Evolutionary conservation across 441 rosid genomes (phyloP), one percentile per base, ranked within the genome.

Genomic region (Biscutella auriculata): DNA sequence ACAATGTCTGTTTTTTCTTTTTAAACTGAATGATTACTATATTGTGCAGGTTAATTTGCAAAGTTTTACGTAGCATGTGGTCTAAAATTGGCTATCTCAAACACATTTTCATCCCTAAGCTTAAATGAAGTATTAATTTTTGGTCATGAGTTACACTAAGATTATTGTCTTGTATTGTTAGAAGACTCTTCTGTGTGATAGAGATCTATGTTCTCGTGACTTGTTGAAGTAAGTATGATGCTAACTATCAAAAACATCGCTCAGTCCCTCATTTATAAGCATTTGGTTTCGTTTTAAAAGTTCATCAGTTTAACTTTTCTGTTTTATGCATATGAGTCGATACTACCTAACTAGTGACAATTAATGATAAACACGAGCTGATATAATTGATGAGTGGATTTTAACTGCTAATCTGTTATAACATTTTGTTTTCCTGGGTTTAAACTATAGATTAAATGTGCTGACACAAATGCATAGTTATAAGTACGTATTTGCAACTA

Each of bases 61-160:
- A 75, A 70, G 99, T 93, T 62, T 79, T 80, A 46, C 79, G 95
- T 77, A 79, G 74, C 77, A 88, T 77, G 83, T 93, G 99, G 97
- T 93, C 99, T 74, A 93, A 87, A 79, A 71, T 93, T 67, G 99
- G 99, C 40, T 93, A 96, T 46, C 89, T 93, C 50, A 89, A 85
- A 77, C 99, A 96, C 51, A 82, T 91, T 49, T 71, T 66, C 59
- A 93, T 93, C 97, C 99, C 99, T 61, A 93, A 73, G 72, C 83
- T 89, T 70, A 89, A 77, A 80, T 86, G 95, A 70, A 82, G 75
- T 70, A 61, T 79, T 43, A 59, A 76, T 57, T 88, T 78, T 72
- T 96, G 97, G 14, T 82, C 95, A 14, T 95, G 99, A 68, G 99
- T 97, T 63, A 81, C 95, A 76, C 85, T 79, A 10, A 96, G 97